These are phyloP conservation scores for Claviceps digitariae DNA, from an alignment of 2,329 filamentous ascomycete genomes.

Conservation along the genomic window DNA sequence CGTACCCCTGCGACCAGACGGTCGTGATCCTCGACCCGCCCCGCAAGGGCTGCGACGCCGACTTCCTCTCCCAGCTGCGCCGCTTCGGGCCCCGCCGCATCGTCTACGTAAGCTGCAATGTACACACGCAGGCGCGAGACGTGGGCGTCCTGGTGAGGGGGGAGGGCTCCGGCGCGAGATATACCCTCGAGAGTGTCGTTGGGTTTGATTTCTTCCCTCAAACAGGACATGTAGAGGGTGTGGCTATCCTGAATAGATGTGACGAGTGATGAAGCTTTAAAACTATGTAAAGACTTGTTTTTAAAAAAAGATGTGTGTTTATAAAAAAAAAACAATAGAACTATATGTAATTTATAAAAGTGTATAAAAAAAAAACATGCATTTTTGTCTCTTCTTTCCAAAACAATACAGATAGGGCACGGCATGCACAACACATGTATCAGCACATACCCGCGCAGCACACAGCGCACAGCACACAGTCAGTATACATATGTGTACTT, in stretches of 20 bases:
- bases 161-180: conserved; percentile 35
- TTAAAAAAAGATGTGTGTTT: no score
- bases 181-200: conserved; percentile 78
- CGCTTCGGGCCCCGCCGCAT: conserved; percentile 64
- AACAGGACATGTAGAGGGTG: conserved; percentile 56
- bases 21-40: conserved; percentile 96
- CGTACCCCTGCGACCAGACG: conserved; percentile 65
- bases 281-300: no score
- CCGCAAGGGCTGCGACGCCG: conserved; percentile 80
- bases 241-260: conserved; percentile 48
- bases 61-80: conserved; percentile 71
- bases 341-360: no score
- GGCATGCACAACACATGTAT: no score
- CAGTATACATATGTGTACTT: no score
- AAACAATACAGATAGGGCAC: no score
- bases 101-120: conserved; percentile 94
- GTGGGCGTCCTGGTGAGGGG: conserved; percentile 78
- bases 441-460: no score
- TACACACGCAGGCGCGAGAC: conserved; percentile 92
- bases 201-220: conserved; percentile 98
- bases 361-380: no score
- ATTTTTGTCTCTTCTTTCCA: no score
- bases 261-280: conserved; percentile 9
- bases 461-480: no score
- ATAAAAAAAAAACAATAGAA: no score